Conservation (phyloP, 2,329 filamentous ascomycete genomes). For the Penicillium corylophilum region DNA sequence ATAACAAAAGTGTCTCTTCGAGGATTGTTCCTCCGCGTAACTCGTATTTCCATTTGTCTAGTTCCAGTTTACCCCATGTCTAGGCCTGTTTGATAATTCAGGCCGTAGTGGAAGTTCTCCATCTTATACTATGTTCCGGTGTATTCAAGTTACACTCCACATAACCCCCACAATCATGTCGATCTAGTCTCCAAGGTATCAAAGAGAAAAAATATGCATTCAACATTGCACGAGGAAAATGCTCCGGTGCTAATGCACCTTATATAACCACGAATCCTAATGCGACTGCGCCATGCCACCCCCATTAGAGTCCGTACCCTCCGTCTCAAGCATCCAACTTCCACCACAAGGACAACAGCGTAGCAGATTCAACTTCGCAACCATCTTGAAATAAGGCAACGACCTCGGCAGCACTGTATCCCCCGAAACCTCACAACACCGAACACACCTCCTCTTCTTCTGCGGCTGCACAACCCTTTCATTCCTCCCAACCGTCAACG, state of each 20-base stretch:
- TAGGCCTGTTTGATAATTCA: no score
- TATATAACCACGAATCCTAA: background rate
- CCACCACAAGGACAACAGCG: slow-evolving; percentile 43
- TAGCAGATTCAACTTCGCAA: slow-evolving; percentile 38
- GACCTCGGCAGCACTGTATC: slow-evolving; percentile 50
- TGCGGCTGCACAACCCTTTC: slow-evolving; percentile 8
- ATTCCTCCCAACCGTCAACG: slow-evolving; percentile 9
- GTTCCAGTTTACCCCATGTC: background rate
- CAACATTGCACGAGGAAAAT: background rate
- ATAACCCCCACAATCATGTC: background rate
- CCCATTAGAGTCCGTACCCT: slow-evolving; percentile 4
- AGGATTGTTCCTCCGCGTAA: background rate
- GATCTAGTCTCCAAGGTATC: background rate
- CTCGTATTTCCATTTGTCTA: background rate
- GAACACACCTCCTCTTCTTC: slow-evolving; percentile 52
- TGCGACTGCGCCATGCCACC: background rate
- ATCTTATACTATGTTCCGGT: background rate
- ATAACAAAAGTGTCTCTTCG: background rate
- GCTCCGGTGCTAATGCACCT: background rate
- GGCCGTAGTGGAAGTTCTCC: background rate
- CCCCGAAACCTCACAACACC: slow-evolving; percentile 67
- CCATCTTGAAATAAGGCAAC: slow-evolving; percentile 36
- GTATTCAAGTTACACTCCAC: background rate
- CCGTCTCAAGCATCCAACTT: slow-evolving; percentile 39
- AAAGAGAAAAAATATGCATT: background rate